phyloP scores from a whole-genome alignment of 1,284 basidiomycete genomes.

The Austroboletus sp. region DNA sequence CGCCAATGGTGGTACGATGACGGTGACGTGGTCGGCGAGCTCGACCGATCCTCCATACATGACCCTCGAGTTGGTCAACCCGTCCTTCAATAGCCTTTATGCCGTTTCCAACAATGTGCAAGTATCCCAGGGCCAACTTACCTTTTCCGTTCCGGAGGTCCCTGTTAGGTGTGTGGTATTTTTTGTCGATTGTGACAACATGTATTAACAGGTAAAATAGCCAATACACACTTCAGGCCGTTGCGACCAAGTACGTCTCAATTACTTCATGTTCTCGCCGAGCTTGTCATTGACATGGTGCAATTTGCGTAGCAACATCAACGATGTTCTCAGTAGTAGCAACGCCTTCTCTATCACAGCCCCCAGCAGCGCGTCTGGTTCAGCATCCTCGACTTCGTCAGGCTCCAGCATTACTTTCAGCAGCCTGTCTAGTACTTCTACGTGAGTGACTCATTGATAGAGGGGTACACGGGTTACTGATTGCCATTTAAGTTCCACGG shows the following conservation, averaged over 20 bases:
- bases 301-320: conserved; percentile 40
- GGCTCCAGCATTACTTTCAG: not conserved
- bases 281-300: not conserved
- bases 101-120: conserved; percentile 57
- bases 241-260: conserved; percentile 37
- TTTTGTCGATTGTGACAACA: not conserved
- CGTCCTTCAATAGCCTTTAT: conserved; percentile 47
- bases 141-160: conserved; percentile 46
- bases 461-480: not conserved
- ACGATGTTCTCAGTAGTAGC: conserved; percentile 39
- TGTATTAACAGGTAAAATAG: conserved; percentile 30
- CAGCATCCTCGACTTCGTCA: conserved; percentile 15
- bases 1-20: conserved; percentile 33
- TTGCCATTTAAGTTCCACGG: conserved; percentile 2
- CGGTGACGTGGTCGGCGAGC: conserved; percentile 43
- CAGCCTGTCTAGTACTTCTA: not conserved
- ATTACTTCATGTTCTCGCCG: not conserved
- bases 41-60: conserved; percentile 39
- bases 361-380: conserved; percentile 17
- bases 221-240: conserved; percentile 47
- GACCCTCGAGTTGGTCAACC: conserved; percentile 42
- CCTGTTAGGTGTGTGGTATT: conserved; percentile 39
- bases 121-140: conserved; percentile 33
- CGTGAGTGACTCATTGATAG: conserved; percentile 3
- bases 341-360: conserved; percentile 41